Base-by-base conservation (phyloP, 768 basidiomycete species). In the Plicaturopsis crispa region DNA sequence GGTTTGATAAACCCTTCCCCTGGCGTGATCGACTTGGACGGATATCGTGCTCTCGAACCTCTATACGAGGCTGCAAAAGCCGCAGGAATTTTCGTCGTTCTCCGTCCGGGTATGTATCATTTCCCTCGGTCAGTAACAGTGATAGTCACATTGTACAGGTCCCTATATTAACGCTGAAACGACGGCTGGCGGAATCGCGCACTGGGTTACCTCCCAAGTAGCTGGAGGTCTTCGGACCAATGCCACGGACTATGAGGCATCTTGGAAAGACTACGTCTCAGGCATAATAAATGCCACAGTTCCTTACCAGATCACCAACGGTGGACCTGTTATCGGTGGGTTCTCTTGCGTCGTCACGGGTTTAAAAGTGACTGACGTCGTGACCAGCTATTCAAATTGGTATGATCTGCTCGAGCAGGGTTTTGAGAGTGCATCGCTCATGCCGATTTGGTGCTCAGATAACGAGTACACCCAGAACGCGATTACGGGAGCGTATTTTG, bases 131-230 rank as follows among this genome's bases (percentile, higher is more conserved):
- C 8, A 8, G 8, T 8, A 8, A 8, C 14, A 28, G 8, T 28
- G 26, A 8, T 8, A 8, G 10, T 28, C 8, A 28, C 14, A 8
- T 28, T 14, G 10, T 28, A 8, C 26, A 28, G 26, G 26, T 28
- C 26, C 26, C 63, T 75, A 86, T 48, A 86, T 87, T 61, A 87
- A 87, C 47, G 84, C 83, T 4, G 85, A 88, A 53, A 85, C 83
- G 0, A 78, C 80, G 10, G 87, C 83, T 1, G 86, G 86, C 18
- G 86, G 86, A 7, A 66, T 78, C 41, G 63, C 75, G 1, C 70
- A 71, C 39, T 88, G 86, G 86, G 66, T 73, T 8, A 87, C 85
- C 1, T 69, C 73, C 10, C 68, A 77, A 48, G 74, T 84, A 12
- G 69, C 75, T 3, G 81, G 80, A 6, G 60, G 63, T 31, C 62